phyloP scores from a whole-genome alignment of 805 yeast genomes.

The Spencermartinsiella europaea region DNA sequence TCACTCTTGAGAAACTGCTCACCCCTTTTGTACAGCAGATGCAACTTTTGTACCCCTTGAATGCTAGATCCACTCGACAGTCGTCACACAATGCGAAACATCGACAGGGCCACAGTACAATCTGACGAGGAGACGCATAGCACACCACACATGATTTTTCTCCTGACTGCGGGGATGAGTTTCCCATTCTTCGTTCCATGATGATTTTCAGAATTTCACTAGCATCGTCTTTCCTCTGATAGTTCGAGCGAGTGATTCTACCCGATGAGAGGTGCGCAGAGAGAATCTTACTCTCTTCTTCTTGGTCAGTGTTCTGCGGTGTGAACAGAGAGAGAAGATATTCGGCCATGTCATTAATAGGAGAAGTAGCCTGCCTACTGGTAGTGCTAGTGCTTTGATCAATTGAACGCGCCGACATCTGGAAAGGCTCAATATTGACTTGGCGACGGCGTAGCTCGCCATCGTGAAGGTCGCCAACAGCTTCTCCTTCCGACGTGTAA shows the following conservation, averaged over 20 bases:
- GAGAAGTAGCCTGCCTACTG: not conserved
- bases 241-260: slow-evolving; percentile 11
- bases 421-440: not conserved
- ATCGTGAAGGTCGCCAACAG: not conserved
- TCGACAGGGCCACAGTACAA: slow-evolving; percentile 89
- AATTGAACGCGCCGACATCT: not conserved
- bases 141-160: slow-evolving; percentile 67
- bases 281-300: slow-evolving; percentile 27
- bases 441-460: too few relatives aligned
- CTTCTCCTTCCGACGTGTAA: slow-evolving; percentile 20
- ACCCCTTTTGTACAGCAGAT: slow-evolving; percentile 79
- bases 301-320: slow-evolving; percentile 28
- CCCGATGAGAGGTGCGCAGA: slow-evolving; percentile 26
- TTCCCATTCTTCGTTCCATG: slow-evolving; percentile 13
- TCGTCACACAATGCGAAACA: slow-evolving; percentile 85
- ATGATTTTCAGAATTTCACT: slow-evolving; percentile 10
- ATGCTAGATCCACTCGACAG: slow-evolving; percentile 68
- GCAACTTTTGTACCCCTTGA: slow-evolving; percentile 70
- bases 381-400: not conserved
- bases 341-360: slow-evolving; percentile 9
- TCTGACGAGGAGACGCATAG: slow-evolving; percentile 64
- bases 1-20: slow-evolving; percentile 58
- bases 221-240: slow-evolving; percentile 9
- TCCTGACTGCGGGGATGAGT: not conserved
- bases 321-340: slow-evolving; percentile 25